A percentile compares a stretch with the other conserved stretches of the same genome.
Conservation (phyloP, 768 basidiomycete species). For the Podaxis pistillaris region DNA sequence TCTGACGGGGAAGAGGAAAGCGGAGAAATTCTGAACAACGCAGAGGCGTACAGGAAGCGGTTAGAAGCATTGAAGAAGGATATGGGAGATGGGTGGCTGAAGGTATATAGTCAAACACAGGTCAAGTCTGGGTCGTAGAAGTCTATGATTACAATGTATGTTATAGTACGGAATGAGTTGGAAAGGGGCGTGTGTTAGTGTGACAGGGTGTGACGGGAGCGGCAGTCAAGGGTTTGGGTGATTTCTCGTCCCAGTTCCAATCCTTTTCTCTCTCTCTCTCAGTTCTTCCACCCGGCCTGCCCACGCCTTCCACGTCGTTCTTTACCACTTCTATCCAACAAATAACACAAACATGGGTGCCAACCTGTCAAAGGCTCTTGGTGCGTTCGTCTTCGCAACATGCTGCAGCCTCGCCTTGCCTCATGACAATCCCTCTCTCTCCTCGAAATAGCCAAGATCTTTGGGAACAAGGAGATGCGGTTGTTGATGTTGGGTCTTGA, state of each 20-base stretch:
- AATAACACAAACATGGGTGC: constrained; percentile 64
- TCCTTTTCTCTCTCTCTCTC: constrained; percentile 18
- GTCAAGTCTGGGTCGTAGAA: constrained; percentile 14
- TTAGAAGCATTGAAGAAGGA: constrained; percentile 84
- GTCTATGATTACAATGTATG: constrained; percentile 1
- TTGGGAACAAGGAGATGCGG: constrained; percentile 99
- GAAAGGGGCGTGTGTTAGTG: background rate
- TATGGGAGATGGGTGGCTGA: constrained; percentile 89
- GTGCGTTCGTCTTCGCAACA: constrained; percentile 36
- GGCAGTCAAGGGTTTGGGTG: background rate
- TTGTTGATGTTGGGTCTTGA: constrained; percentile 96
- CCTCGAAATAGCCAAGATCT: constrained; percentile 71
- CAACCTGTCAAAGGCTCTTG: constrained; percentile 82
- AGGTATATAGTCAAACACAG: constrained; percentile 60
- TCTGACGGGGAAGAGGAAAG: constrained; percentile 23
- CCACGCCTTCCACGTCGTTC: constrained; percentile 52
- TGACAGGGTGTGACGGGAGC: background rate
- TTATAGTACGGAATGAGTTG: constrained; percentile 1
- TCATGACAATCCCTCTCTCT: constrained; percentile 10
- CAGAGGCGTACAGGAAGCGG: constrained; percentile 70
- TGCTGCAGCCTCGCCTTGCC: constrained; percentile 15
- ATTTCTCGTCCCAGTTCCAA: constrained; percentile 13
- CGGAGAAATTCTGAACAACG: constrained; percentile 41
- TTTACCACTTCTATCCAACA: constrained; percentile 44
- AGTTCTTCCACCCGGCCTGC: constrained; percentile 21